Evolutionary conservation across 2,329 filamentous ascomycete genomes (phyloP).

Genomic region (Sphaceloma murrayae): DNA sequence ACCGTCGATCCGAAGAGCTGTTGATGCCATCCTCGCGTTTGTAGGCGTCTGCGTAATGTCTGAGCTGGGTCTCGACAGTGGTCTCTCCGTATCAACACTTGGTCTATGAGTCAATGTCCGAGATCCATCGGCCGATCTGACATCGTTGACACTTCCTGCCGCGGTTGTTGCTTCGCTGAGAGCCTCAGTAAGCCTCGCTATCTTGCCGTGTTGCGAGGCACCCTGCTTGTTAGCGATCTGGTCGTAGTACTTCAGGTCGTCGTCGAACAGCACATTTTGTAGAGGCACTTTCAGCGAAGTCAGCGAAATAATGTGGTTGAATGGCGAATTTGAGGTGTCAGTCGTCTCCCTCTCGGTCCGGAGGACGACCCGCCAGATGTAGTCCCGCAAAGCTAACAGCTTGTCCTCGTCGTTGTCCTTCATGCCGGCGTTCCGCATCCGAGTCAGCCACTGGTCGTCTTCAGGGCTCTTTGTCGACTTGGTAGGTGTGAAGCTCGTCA

Average conservation of each 20-base stretch:
- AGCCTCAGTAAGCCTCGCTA: conserved; percentile 71
- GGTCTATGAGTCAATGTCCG: background rate
- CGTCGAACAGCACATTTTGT: conserved; percentile 89
- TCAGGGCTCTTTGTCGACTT: conserved; percentile 73
- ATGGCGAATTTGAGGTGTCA: conserved; percentile 34
- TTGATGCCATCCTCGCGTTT: background rate
- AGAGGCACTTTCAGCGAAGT: conserved; percentile 67
- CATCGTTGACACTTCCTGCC: conserved; percentile 39
- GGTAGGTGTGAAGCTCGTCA: conserved; percentile 47
- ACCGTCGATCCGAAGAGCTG: conserved; percentile 12
- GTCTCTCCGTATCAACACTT: conserved; percentile 4
- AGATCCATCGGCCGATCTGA: background rate
- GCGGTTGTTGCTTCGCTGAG: conserved; percentile 85
- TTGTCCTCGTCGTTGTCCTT: conserved; percentile 78
- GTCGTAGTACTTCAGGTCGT: conserved; percentile 49
- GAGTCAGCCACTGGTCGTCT: conserved; percentile 85
- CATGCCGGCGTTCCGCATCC: conserved; percentile 76
- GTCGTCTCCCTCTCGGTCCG: conserved; percentile 51
- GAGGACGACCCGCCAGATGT: conserved; percentile 76
- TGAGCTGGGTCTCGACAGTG: conserved; percentile 4
- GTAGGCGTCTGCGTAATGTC: conserved; percentile 1
- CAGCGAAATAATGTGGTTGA: conserved; percentile 64
- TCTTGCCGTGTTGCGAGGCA: conserved; percentile 28
- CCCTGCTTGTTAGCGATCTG: conserved; percentile 17
- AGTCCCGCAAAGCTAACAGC: conserved; percentile 73